Evolutionary conservation across 2,329 filamentous ascomycete species (phyloP).

Genomic region (Neoascochyta sp.): DNA sequence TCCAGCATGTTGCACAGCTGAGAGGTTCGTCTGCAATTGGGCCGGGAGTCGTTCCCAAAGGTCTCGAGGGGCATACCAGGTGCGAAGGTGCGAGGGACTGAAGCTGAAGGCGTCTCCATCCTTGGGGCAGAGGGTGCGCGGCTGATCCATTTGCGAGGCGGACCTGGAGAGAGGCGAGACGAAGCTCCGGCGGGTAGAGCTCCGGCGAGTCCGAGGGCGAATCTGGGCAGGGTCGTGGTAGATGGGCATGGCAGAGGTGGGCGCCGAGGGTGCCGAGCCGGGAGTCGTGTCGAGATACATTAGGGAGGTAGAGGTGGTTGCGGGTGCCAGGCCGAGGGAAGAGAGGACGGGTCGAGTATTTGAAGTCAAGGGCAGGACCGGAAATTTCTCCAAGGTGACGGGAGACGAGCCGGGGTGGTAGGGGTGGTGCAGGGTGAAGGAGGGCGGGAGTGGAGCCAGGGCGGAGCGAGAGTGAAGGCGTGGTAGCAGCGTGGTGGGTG

Average conservation of each 20-base stretch:
- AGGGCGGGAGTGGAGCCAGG: no score
- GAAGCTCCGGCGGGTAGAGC: constrained; percentile 27
- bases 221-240: constrained; percentile 18
- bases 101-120: constrained; percentile 40
- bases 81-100: constrained; percentile 34
- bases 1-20: constrained; percentile 42
- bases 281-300: no score
- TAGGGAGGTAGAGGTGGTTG: no score
- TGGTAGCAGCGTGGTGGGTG: no score
- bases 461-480: no score
- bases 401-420: no score
- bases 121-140: constrained; percentile 30
- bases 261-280: no score
- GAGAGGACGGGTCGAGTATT: no score
- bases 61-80: constrained; percentile 39
- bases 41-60: constrained; percentile 38
- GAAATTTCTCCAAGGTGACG: no score
- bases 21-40: constrained; percentile 31
- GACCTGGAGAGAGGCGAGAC: constrained; percentile 18
- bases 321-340: no score
- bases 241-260: constrained; percentile 18
- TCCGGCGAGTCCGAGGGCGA: constrained; percentile 19
- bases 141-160: constrained; percentile 22
- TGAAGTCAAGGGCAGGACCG: no score
- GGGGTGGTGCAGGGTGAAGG: no score